phyloP scores from a whole-genome alignment of 2,329 filamentous ascomycete genomes.

The Cordyceps tenuipes region DNA sequence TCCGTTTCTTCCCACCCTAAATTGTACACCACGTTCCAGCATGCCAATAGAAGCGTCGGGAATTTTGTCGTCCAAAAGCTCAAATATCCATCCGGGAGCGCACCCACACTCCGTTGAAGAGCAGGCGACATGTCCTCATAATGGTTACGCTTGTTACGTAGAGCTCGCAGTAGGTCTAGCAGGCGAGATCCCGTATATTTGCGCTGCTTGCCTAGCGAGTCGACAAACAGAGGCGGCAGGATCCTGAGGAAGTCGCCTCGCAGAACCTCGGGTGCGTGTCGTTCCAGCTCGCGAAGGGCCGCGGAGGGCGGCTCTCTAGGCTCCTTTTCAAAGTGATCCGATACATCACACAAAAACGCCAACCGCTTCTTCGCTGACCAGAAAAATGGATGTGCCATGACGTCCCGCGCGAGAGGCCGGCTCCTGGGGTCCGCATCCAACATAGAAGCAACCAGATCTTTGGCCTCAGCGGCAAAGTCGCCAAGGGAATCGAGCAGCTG shows the following conservation, averaged over 20 bases:
- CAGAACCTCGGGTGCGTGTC: constrained; percentile 43
- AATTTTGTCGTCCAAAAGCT: constrained; percentile 77
- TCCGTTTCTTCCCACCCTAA: constrained; percentile 55
- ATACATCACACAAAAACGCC: constrained; percentile 89
- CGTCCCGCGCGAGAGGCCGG: constrained; percentile 64
- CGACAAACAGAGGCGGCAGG: constrained; percentile 74
- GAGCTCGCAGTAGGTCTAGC: constrained; percentile 76
- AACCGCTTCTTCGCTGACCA: constrained; percentile 86
- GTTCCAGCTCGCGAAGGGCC: constrained; percentile 53
- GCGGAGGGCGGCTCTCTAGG: constrained; percentile 70
- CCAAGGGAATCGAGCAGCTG: constrained; percentile 65
- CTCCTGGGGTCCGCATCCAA: constrained; percentile 43
- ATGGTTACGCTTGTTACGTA: constrained; percentile 95
- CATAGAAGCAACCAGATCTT: constrained; percentile 82
- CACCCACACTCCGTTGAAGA: constrained; percentile 61
- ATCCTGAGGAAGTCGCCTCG: constrained; percentile 68
- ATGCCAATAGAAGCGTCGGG: constrained; percentile 67
- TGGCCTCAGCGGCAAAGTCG: constrained; percentile 77
- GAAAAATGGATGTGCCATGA: constrained; percentile 94
- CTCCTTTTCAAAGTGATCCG: constrained; percentile 93
- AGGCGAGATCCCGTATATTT: constrained; percentile 84
- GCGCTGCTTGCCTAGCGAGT: constrained; percentile 84
- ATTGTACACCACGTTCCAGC: constrained; percentile 65
- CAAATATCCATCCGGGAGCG: constrained; percentile 72
- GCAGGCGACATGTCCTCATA: constrained; percentile 90